Base-by-base conservation (phyloP, 352 stramenopile species). In the Pythium plurisporium region DNA sequence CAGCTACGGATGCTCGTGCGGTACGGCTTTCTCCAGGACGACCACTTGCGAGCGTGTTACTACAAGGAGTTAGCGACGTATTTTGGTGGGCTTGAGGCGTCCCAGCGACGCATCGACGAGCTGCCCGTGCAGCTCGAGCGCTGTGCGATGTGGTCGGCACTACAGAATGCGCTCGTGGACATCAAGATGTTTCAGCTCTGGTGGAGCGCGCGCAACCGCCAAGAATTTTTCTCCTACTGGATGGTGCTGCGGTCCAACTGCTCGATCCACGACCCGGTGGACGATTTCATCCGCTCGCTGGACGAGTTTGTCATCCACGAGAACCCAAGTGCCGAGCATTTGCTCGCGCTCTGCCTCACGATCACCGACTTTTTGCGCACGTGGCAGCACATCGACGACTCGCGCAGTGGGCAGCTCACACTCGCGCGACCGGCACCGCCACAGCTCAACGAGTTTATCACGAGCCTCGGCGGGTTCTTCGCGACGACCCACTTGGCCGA, bases 171-270 rank as follows among this genome's bases (percentile, higher is more conserved):
- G 20, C 75, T 94, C 7, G 80, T 91, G n/a, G 83, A 92, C 49
- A 90, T 94, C 55, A 83, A 85, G 53, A 91, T 92, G 82, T 94
- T 91, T 50, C 84, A 88, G 53, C 65, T 91, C 26, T 94, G 84
- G 84, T 91, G 84, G 84, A 71, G 63, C 54, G 76, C 82, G 53
- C 77, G 81, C 47, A 94, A 94, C 55, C 77, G 82, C 6, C 76
- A 91, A 49, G 81, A 89, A 38, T 86, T 88, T 60, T 86, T 91
- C 48, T 78, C 74, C 17, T 89, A 91, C 55, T 94, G 83, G 83
- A 79, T 77, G 52, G 78, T 86, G 23, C 46, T 91, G 34, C 75
- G 79, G 14, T 55, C 64, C 14, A 87, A 87, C 52, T 80, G 69
- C 48, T 77, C 79, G 20, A 64, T 82, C 15, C 78, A 89, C 48